Evolutionary conservation across 1,284 basidiomycete genomes (phyloP).

Genomic region (Xerocomus minutiporus): DNA sequence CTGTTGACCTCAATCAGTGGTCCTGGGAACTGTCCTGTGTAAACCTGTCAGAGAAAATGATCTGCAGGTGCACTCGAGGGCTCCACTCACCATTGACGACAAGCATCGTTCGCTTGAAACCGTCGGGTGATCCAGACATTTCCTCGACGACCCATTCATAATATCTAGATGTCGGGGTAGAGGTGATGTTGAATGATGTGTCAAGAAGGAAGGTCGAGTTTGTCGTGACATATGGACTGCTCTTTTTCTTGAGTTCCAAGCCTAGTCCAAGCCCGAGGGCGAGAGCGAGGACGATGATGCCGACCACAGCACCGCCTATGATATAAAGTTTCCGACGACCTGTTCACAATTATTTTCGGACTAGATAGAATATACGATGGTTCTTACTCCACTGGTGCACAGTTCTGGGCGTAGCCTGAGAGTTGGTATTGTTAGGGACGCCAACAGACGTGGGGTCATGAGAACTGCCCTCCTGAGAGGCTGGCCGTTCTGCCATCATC

Average conservation of each 20-base stretch:
- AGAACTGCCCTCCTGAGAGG: conserved; percentile 8
- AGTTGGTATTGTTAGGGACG: neutral
- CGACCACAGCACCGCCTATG: conserved; percentile 11
- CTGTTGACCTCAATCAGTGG: conserved; percentile 33
- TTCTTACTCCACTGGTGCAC: conserved; percentile 11
- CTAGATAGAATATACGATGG: neutral
- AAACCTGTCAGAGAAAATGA: conserved; percentile 2
- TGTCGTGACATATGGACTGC: conserved; percentile 18
- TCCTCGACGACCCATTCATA: conserved; percentile 31
- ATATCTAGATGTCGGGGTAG: conserved; percentile 28
- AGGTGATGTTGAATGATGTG: conserved; percentile 25
- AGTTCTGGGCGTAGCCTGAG: neutral
- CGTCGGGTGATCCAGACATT: conserved; percentile 29
- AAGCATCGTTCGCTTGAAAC: conserved; percentile 30
- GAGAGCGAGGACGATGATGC: conserved; percentile 20
- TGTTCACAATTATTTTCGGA: conserved; percentile 1
- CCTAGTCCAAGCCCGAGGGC: conserved; percentile 30
- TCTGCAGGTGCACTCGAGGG: neutral
- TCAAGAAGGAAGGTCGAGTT: conserved; percentile 33
- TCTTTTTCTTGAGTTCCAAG: conserved; percentile 27
- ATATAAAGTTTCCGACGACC: conserved; percentile 21
- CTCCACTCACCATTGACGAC: conserved; percentile 26
- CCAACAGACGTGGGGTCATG: conserved; percentile 6
- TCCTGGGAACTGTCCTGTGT: conserved; percentile 31
- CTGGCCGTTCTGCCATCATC: conserved; percentile 22